phyloP scores from a whole-genome alignment of 169 alveolate species.

The Plasmodium coatneyi region DNA sequence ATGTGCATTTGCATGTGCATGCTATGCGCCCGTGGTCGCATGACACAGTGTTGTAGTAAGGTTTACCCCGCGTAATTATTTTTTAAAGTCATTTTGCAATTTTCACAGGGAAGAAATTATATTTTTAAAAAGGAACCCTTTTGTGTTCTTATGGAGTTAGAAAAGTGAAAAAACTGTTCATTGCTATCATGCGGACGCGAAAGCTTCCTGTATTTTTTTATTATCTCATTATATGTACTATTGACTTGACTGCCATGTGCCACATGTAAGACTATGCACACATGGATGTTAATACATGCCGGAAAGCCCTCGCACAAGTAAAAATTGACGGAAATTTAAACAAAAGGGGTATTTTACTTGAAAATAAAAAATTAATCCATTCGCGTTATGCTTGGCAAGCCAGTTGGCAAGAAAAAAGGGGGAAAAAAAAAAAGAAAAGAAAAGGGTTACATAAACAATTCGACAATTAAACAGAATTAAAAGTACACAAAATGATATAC shows the following conservation, averaged over 20 bases:
- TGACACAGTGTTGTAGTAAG: neutral
- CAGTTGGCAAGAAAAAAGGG: neutral
- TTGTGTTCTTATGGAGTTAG: neutral
- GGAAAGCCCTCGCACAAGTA: neutral
- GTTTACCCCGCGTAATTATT: conserved; percentile 49
- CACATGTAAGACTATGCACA: neutral
- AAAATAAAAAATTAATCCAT: neutral
- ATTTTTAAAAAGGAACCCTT: neutral
- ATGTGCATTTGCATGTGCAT: neutral
- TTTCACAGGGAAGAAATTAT: neutral
- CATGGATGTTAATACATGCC: neutral
- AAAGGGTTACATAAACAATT: neutral
- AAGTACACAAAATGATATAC: neutral
- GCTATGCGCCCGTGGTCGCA: neutral
- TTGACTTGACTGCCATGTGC: neutral
- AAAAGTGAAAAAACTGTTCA: neutral
- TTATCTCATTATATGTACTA: neutral
- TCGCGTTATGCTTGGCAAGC: neutral
- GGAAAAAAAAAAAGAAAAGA: neutral
- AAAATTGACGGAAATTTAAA: neutral
- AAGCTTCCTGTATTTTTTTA: neutral
- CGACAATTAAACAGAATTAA: neutral
- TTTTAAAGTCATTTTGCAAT: conserved; percentile 42
- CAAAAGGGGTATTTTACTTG: neutral
- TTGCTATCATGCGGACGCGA: neutral